Conservation (phyloP, 2,329 filamentous ascomycete genomes). For the Fusarium acutatum region DNA sequence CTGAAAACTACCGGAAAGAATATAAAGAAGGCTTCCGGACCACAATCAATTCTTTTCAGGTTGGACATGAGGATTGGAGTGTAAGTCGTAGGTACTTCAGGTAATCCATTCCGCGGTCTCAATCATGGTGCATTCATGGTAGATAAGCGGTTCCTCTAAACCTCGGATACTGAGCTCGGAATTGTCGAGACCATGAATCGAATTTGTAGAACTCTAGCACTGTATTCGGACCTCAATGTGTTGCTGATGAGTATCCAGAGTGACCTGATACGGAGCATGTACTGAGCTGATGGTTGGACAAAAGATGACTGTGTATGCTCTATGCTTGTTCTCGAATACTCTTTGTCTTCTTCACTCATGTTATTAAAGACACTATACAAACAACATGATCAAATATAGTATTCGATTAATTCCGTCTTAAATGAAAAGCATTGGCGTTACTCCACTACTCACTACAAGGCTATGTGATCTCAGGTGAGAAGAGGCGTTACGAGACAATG, state of each 20-base stretch:
- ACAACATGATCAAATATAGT: background rate
- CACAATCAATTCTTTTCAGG: no score
- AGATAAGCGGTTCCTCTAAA: background rate
- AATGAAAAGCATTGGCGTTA: background rate
- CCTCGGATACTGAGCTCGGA: background rate
- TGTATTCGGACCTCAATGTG: background rate
- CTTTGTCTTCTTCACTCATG: background rate
- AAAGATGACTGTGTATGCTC: background rate
- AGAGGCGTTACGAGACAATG: background rate
- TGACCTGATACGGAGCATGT: background rate
- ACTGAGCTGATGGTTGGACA: background rate
- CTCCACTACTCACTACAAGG: background rate
- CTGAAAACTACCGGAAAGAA: background rate
- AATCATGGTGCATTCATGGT: background rate
- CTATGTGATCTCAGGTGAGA: background rate
- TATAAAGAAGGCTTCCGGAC: background rate
- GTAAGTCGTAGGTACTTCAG: no score
- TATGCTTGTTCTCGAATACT: background rate
- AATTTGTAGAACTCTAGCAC: background rate
- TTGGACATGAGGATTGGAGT: background rate
- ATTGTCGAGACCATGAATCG: background rate
- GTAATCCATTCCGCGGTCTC: background rate
- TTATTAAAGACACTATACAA: background rate
- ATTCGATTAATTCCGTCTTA: background rate
- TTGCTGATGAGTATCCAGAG: background rate